Percentiles rank a stretch among this genome's conserved stretches.
Evolutionary conservation across 2,329 filamentous ascomycete genomes (phyloP).

Genomic region (Pseudogymnoascus sp.): DNA sequence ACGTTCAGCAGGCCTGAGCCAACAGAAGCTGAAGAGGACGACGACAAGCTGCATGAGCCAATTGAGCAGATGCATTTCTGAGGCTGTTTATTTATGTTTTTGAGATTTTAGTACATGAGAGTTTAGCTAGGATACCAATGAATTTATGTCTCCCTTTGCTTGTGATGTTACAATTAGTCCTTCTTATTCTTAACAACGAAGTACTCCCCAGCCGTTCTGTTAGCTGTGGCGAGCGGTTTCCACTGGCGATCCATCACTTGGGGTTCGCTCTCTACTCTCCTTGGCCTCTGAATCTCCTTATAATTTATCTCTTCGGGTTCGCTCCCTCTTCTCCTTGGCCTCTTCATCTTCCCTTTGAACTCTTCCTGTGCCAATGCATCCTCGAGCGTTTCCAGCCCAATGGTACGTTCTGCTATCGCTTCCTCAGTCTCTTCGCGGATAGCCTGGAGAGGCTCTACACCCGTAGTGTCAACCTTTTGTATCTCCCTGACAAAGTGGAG

Average conservation of each 20-base stretch:
- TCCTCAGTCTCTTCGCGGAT: slow-evolving; percentile 70
- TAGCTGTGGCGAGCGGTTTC: slow-evolving; percentile 26
- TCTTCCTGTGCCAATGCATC: slow-evolving; percentile 53
- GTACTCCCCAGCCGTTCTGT: slow-evolving; percentile 28
- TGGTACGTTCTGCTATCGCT: slow-evolving; percentile 47
- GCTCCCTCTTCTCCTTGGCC: slow-evolving; percentile 22
- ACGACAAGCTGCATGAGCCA: slow-evolving; percentile 23
- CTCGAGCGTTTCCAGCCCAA: slow-evolving; percentile 50
- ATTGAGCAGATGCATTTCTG: slow-evolving; percentile 20
- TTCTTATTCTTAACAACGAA: slow-evolving; percentile 31
- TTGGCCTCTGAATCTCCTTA: slow-evolving; percentile 23
- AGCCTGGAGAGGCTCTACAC: slow-evolving; percentile 64
- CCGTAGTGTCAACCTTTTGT: slow-evolving; percentile 66
- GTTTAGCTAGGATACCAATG: slow-evolving; percentile 8
- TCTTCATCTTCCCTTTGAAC: slow-evolving; percentile 40
- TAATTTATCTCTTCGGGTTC: neutral
- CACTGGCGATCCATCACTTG: slow-evolving; percentile 15
- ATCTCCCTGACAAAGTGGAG: slow-evolving; percentile 86
- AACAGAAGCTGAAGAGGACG: slow-evolving; percentile 28
- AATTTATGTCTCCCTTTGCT: slow-evolving; percentile 5
- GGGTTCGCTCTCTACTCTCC: slow-evolving; percentile 13
- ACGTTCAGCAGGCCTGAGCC: neutral
- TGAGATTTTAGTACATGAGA: neutral
- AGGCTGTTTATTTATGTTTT: neutral
- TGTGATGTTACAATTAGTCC: slow-evolving; percentile 4